phyloP scores from a whole-genome alignment of 2,329 filamentous ascomycete species.

The Fusarium xyrophilum region DNA sequence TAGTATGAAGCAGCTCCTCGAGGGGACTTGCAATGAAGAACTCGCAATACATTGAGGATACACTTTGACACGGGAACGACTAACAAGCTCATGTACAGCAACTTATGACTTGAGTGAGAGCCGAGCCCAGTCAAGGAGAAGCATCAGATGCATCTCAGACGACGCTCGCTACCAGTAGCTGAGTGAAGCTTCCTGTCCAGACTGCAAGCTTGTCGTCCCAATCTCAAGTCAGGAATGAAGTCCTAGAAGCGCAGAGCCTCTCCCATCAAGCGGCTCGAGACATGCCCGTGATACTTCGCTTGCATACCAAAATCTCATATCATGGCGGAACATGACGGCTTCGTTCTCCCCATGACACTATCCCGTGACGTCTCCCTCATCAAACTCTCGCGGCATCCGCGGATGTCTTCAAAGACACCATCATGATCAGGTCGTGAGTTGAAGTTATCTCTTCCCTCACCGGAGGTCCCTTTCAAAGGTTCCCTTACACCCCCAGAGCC shows the following conservation, averaged over 20 bases:
- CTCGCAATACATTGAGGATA: neutral
- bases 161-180: no score
- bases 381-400: neutral
- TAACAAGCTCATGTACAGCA: no score
- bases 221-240: neutral
- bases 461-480: neutral
- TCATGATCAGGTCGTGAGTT: neutral
- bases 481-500: neutral
- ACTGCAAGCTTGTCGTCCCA: neutral
- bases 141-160: neutral
- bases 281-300: no score
- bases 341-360: neutral
- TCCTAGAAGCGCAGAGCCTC: neutral
- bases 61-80: no score
- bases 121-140: neutral
- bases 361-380: neutral
- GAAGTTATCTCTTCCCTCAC: neutral
- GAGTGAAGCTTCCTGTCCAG: neutral
- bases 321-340: neutral
- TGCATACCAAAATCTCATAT: neutral
- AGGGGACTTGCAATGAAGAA: neutral
- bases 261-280: neutral
- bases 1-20: neutral
- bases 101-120: neutral
- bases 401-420: neutral